Percentiles rank a stretch among this genome's conserved stretches.
Evolutionary conservation across 192 early-diverging fungal species (phyloP).

Genomic region (Geranomyces michiganensis): DNA sequence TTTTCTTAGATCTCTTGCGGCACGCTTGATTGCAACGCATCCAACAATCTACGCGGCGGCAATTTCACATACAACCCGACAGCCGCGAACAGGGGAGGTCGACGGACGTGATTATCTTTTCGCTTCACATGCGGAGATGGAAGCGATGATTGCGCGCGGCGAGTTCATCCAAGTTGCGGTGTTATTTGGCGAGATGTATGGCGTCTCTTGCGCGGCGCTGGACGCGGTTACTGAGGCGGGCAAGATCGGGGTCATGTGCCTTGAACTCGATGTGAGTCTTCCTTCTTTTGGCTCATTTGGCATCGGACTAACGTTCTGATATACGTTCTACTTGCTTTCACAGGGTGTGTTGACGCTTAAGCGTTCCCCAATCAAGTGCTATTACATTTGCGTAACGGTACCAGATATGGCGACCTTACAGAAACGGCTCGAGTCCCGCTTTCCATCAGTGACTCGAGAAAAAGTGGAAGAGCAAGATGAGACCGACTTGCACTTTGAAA

Average conservation of each 20-base stretch:
- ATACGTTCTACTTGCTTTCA: background rate
- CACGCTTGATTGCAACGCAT: conserved; percentile 41
- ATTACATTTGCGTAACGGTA: conserved; percentile 51
- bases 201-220: conserved; percentile 49
- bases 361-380: conserved; percentile 48
- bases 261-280: conserved; percentile 53
- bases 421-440: conserved; percentile 39
- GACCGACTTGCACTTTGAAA: too few species aligned
- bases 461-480: too few species aligned
- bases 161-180: conserved; percentile 55
- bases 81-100: conserved; percentile 57
- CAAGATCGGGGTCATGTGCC: conserved; percentile 57
- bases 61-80: conserved; percentile 61
- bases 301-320: background rate
- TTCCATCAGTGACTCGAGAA: background rate
- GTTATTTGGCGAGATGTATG: conserved; percentile 63
- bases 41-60: conserved; percentile 52
- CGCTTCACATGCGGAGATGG: conserved; percentile 46
- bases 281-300: background rate
- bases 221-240: conserved; percentile 55
- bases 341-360: conserved; percentile 55
- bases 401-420: conserved; percentile 51
- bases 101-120: conserved; percentile 62
- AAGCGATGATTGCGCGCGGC: conserved; percentile 45
- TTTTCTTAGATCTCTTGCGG: conserved; percentile 42